Percentiles rank a stretch among this genome's conserved stretches.
phyloP scores from a whole-genome alignment of 768 basidiomycete genomes.

The Hortiboletus campestris region DNA sequence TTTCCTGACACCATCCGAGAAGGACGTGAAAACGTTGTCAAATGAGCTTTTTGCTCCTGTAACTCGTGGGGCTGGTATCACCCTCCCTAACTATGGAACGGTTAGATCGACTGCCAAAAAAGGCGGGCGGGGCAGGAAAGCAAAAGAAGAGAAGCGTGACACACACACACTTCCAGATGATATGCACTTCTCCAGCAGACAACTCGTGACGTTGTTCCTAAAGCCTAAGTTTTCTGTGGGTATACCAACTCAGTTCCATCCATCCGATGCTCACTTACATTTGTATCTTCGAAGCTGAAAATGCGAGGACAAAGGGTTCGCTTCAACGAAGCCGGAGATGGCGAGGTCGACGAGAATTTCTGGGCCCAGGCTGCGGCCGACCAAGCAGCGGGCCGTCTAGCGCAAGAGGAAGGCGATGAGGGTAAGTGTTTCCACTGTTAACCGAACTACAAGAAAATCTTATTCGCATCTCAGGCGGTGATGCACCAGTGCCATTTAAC shows the following conservation, averaged over 20 bases:
- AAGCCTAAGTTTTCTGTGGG: slow-evolving; percentile 94
- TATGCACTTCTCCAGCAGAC: slow-evolving; percentile 92
- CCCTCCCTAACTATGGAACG: slow-evolving; percentile 53
- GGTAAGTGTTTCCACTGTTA: slow-evolving; percentile 39
- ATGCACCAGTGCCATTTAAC: slow-evolving; percentile 73
- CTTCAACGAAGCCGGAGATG: slow-evolving; percentile 62
- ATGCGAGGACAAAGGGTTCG: slow-evolving; percentile 76
- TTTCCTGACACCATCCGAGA: slow-evolving; percentile 61
- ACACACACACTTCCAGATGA: slow-evolving; percentile 89
- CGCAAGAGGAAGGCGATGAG: slow-evolving; percentile 59
- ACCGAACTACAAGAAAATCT: not conserved
- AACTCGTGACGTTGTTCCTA: slow-evolving; percentile 88
- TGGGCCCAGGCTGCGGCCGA: slow-evolving; percentile 95
- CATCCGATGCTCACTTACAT: not conserved
- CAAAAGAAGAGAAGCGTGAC: slow-evolving; percentile 59
- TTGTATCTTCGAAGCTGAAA: slow-evolving; percentile 55
- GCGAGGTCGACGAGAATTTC: slow-evolving; percentile 93
- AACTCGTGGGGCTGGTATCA: slow-evolving; percentile 67
- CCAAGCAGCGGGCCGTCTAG: slow-evolving; percentile 59
- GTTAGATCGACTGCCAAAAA: slow-evolving; percentile 24
- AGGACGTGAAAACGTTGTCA: slow-evolving; percentile 55
- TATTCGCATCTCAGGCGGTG: slow-evolving; percentile 35
- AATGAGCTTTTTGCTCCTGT: slow-evolving; percentile 80
- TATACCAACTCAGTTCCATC: slow-evolving; percentile 8
- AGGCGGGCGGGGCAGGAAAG: slow-evolving; percentile 47